phyloP scores from a whole-genome alignment of 805 yeast species.

The Grigorovia transvaalensis region DNA sequence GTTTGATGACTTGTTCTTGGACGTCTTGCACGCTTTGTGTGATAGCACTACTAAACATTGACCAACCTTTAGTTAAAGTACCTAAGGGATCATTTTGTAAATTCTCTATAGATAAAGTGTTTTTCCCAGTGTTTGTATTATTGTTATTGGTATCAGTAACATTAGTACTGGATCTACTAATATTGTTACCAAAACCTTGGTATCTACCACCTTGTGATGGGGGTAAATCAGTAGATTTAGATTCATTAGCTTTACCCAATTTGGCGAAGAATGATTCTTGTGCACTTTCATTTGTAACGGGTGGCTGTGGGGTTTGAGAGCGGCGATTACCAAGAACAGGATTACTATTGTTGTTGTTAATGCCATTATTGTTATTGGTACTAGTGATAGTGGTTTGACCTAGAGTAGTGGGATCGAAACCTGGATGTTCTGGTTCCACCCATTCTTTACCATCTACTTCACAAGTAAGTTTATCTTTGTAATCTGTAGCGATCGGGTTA shows the following conservation, averaged over 20 bases:
- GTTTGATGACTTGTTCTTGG: conserved; percentile 79
- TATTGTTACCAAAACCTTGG: conserved; percentile 83
- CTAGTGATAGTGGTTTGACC: background rate
- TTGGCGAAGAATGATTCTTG: conserved; percentile 78
- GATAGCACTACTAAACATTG: conserved; percentile 77
- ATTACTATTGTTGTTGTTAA: conserved; percentile 8
- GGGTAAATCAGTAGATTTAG: conserved; percentile 67
- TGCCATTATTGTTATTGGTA: no score
- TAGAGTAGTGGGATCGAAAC: conserved; percentile 23
- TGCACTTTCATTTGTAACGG: conserved; percentile 28
- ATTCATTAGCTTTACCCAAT: conserved; percentile 61
- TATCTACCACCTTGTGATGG: conserved; percentile 94
- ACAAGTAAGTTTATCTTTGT: conserved; percentile 70
- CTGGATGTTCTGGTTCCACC: conserved; percentile 51
- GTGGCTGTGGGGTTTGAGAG: conserved; percentile 27
- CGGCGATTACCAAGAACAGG: conserved; percentile 34
- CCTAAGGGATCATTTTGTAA: conserved; percentile 80
- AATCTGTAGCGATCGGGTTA: conserved; percentile 89
- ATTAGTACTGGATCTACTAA: conserved; percentile 25
- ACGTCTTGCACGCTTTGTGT: conserved; percentile 78
- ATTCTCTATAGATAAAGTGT: conserved; percentile 50
- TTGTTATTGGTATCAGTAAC: conserved; percentile 10
- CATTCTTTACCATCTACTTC: conserved; percentile 64
- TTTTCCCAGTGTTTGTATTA: conserved; percentile 6
- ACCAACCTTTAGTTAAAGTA: conserved; percentile 90